Base-by-base conservation (phyloP, 768 basidiomycete genomes). In the Naganishia friedmannii region DNA sequence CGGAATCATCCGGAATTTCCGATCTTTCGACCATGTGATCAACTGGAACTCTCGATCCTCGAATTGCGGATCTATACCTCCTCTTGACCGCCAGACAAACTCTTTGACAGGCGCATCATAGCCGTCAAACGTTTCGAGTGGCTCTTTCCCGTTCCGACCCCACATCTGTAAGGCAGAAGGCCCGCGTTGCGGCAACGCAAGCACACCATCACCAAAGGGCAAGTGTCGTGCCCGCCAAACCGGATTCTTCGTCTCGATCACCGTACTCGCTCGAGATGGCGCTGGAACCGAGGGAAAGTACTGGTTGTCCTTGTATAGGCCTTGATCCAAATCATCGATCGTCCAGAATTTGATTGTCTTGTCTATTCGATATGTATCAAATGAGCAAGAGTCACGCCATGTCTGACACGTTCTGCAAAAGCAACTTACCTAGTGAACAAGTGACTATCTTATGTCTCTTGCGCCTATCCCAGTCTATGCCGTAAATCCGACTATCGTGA, bases 51-150 rank as follows among this genome's bases (percentile, higher is more conserved):
- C 84, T 1, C 85, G 82, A 45, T 86, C 85, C 48, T 86, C 87
- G 72, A 82, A 74, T 6, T 85, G 85, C 2, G 88, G 86, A 76
- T 84, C 79, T 13, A 80, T 74, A 0, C 83, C 84, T 2, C 85
- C 85, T 66, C 82, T 68, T 0, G 85, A 87, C 70, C 96, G 84
- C 96, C 96, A 99, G 1, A 99, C 93, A 78, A 95, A 99, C 82
- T 99, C 95, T 76, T 95, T 96, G 23, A 98, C 95, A 1, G 93
- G 92, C 73, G 95, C 93, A 0, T 87, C 86, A 80, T 95, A 93
- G 0, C 93, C 93, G 74, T 91, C 89, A 73, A 94, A 95, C 8
- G 84, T 83, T 73, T 90, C 88, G 6, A 92, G 87, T 0, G 82
- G 80, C 21, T 73, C 66, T 23, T 69, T 69, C 39, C 82, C 72